Evolutionary conservation across 106 monocot genomes (phyloP).

Genomic region (Apostasia shenzhenica): DNA sequence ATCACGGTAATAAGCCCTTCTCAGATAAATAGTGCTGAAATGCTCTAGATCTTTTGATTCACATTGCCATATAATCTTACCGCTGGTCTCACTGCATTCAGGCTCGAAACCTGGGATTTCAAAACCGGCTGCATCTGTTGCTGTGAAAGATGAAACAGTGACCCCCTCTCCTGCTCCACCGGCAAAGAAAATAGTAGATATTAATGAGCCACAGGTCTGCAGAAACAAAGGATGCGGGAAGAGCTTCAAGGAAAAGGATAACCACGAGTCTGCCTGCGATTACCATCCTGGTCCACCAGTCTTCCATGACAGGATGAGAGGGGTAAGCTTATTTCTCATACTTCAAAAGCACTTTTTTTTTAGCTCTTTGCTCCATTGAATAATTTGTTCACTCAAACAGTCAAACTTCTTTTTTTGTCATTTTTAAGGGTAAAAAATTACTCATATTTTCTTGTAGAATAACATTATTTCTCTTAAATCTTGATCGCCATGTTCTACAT

Average conservation of each 20-base stretch:
- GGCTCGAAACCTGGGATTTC: conserved; percentile 57
- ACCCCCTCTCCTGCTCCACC: conserved; percentile 34
- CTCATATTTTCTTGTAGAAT: background rate
- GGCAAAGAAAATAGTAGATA: conserved; percentile 47
- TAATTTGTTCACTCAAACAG: background rate
- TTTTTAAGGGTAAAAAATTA: background rate
- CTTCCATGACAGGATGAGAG: conserved; percentile 91
- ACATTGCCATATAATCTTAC: background rate
- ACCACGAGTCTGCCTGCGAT: conserved; percentile 88
- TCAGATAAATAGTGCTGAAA: background rate
- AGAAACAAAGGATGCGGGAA: conserved; percentile 94
- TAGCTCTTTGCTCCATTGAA: background rate
- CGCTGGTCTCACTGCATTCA: conserved; percentile 12
- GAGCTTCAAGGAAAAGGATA: conserved; percentile 89
- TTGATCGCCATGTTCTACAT: too few relatives aligned
- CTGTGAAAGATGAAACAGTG: conserved; percentile 7
- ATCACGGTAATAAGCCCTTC: conserved; percentile 59
- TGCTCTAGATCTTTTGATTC: background rate
- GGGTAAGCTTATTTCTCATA: conserved; percentile 38
- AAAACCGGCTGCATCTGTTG: conserved; percentile 16
- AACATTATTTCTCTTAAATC: too few relatives aligned
- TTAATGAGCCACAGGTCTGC: conserved; percentile 68
- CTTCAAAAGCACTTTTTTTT: background rate
- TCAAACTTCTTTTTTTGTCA: background rate
- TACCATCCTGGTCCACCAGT: conserved; percentile 87